A percentile compares a stretch with the other conserved stretches of the same genome.
These are phyloP conservation scores for Syncephalastrum contaminatum DNA, from an alignment of 371 early-diverging fungal species.

Conservation along the genomic window DNA sequence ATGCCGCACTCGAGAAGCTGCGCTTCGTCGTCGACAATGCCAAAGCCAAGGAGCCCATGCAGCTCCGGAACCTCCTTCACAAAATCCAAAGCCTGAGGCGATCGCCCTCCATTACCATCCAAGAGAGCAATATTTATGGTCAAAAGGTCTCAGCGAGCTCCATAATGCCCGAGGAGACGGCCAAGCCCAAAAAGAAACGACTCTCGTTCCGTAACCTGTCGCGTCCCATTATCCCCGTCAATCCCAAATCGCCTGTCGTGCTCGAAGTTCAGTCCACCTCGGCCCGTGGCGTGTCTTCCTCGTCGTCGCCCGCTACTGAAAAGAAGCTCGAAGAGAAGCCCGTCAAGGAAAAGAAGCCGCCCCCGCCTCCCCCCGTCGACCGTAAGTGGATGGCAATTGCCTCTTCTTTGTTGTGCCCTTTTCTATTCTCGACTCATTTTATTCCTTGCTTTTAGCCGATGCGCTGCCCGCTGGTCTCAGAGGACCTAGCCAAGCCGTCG, in stretches of 20 bases:
- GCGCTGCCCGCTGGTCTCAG: constrained; percentile 33
- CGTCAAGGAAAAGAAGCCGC: neutral
- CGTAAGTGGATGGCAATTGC: constrained; percentile 18
- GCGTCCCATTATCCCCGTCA: no score
- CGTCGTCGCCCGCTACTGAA: neutral
- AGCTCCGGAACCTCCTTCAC: constrained; percentile 13
- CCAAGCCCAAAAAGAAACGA: constrained; percentile 7
- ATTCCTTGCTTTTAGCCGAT: constrained; percentile 15
- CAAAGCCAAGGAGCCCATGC: constrained; percentile 29
- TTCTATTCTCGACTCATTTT: no score
- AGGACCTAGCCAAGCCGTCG: constrained; percentile 41
- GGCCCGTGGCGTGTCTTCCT: no score
- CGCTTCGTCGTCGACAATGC: constrained; percentile 32
- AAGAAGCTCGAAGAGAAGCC: constrained; percentile 2
- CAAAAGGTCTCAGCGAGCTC: no score
- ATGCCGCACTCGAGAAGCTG: constrained; percentile 27
- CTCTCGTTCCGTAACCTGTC: constrained; percentile 8
- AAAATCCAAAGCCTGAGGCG: constrained; percentile 20
- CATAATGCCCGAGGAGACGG: neutral
- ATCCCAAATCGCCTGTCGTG: no score
- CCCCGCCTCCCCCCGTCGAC: constrained; percentile 14
- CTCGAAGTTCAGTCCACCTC: no score
- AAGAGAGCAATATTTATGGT: no score
- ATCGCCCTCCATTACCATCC: constrained; percentile 7
- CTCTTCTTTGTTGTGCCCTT: no score